These are phyloP conservation scores for Hygrophoropsis aurantiaca DNA, from an alignment of 768 basidiomycete genomes.

Conservation along the genomic window DNA sequence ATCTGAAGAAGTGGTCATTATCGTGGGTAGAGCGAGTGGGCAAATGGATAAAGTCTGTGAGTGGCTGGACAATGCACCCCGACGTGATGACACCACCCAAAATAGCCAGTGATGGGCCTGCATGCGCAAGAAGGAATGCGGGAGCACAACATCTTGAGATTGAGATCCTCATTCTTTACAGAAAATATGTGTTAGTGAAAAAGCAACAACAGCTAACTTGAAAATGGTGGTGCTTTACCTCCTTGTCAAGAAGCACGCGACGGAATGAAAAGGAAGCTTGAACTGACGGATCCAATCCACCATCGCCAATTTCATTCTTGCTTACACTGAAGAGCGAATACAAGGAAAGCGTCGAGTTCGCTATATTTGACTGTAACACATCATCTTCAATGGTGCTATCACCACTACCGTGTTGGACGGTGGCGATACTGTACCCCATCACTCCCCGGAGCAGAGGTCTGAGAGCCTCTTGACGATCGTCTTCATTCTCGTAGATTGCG, in stretches of 20 bases:
- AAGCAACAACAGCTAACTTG: neutral
- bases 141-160: constrained; percentile 26
- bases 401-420: accelerated
- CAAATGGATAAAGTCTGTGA: constrained; percentile 33
- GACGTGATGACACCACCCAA: constrained; percentile 30
- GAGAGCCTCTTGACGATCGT: neutral
- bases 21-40: constrained; percentile 15
- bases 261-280: constrained; percentile 28
- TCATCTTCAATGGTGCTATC: too few species aligned
- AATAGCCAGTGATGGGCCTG: constrained; percentile 30
- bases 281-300: constrained; percentile 25
- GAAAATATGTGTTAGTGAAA: neutral
- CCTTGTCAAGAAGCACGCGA: constrained; percentile 7
- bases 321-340: constrained; percentile 20
- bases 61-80: constrained; percentile 28
- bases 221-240: constrained; percentile 6
- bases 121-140: constrained; percentile 26
- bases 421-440: neutral
- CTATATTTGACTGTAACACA: neutral
- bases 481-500: constrained; percentile 10
- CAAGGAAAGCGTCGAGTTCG: neutral
- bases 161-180: constrained; percentile 11
- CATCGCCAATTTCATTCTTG: constrained; percentile 27
- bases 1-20: constrained; percentile 9
- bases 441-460: neutral